A percentile compares a stretch with the other conserved stretches of the same genome.
Conservation (phyloP, 139 green algal species). For the Zygnema circumcarinatum region DNA sequence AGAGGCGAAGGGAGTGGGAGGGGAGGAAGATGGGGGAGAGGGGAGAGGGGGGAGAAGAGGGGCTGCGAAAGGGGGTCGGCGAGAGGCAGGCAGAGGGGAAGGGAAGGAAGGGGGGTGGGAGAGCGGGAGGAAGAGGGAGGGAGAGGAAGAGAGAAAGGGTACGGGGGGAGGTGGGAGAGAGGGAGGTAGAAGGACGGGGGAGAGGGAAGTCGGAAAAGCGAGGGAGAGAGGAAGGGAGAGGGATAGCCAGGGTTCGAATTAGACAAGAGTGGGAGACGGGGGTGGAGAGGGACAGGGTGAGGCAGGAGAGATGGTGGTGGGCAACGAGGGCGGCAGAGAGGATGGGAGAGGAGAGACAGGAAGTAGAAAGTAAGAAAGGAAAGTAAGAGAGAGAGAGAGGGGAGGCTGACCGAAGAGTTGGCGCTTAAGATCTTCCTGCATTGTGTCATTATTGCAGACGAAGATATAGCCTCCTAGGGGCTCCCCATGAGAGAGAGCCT, state of each 20-base stretch:
- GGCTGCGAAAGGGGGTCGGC: too few relatives aligned
- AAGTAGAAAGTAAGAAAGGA: not conserved
- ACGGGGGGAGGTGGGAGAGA: not conserved
- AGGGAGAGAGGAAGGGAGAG: not conserved
- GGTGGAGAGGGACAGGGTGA: not conserved
- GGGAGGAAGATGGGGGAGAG: too few relatives aligned
- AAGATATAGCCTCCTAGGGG: constrained; percentile 46
- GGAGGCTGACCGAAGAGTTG: constrained; percentile 37
- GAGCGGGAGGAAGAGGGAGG: not conserved
- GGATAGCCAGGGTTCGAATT: not conserved
- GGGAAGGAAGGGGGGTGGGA: not conserved
- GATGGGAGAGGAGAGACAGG: not conserved
- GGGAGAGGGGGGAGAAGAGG: too few relatives aligned
- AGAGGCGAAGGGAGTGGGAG: too few relatives aligned
- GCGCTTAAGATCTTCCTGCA: constrained; percentile 40
- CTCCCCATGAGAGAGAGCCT: constrained; percentile 33
- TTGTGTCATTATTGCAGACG: constrained; percentile 51
- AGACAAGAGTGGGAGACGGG: too few relatives aligned
- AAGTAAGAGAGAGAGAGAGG: not conserved
- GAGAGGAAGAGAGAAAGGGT: not conserved
- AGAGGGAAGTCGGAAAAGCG: not conserved
- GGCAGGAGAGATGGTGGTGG: too few relatives aligned
- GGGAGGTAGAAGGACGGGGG: not conserved
- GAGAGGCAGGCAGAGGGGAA: not conserved
- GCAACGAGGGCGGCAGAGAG: not conserved